A percentile compares a stretch with the other conserved stretches of the same genome.
phyloP scores from a whole-genome alignment of 2,329 filamentous ascomycete genomes.

The Cryphonectria nitschkei region DNA sequence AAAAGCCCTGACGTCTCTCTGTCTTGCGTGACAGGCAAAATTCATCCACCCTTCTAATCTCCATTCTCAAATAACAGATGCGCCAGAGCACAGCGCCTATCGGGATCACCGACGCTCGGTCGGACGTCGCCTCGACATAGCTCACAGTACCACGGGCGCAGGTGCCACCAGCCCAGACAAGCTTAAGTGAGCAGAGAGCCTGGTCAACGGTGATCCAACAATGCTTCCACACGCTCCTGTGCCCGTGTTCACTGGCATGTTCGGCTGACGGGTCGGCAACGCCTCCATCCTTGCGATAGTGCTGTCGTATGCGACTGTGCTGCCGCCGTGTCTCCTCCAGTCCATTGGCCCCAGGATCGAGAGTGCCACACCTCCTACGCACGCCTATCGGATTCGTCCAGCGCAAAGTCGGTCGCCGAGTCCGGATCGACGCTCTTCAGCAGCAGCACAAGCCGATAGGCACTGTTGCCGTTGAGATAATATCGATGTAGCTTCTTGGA shows the following conservation, averaged over 20 bases:
- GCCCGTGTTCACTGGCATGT: neutral
- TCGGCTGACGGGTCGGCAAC: neutral
- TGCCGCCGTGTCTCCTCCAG: neutral
- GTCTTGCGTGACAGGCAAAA: neutral
- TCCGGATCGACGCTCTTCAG: constrained; percentile 61
- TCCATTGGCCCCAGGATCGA: neutral
- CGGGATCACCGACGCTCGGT: neutral
- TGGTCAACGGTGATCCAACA: neutral
- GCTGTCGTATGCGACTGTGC: neutral
- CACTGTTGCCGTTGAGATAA: constrained; percentile 94
- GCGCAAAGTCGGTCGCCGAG: constrained; percentile 40
- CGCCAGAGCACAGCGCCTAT: neutral
- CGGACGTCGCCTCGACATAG: constrained; percentile 5
- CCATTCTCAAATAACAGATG: neutral
- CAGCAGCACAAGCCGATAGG: constrained; percentile 84
- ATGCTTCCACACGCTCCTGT: neutral
- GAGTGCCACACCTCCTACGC: constrained; percentile 12
- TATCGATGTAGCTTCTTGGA: constrained; percentile 94
- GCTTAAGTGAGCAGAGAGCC: neutral
- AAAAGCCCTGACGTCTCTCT: neutral
- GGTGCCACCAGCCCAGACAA: neutral
- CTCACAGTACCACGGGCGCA: neutral
- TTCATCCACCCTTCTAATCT: neutral
- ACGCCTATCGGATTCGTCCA: constrained; percentile 37
- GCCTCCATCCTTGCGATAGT: neutral